Conservation (phyloP, 306 rosid species). For the Dalbergia cochinchinensis region DNA sequence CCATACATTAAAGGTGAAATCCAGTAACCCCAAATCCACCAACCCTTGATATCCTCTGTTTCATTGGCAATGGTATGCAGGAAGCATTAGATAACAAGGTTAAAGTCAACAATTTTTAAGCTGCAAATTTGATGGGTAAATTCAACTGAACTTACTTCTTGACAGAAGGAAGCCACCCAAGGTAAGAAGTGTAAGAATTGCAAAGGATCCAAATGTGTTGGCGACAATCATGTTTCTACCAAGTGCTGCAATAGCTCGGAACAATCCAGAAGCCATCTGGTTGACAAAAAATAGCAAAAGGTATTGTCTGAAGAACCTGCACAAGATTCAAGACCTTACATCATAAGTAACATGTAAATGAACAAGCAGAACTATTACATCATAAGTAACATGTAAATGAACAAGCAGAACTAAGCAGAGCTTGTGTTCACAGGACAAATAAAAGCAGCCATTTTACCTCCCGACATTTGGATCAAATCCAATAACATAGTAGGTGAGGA, state of each 20-base stretch:
- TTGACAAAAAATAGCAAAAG: slow-evolving; percentile 46
- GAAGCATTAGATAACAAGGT: not conserved
- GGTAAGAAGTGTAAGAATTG: slow-evolving; percentile 47
- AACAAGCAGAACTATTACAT: not conserved
- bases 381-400: slow-evolving; percentile 12
- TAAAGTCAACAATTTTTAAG: not conserved
- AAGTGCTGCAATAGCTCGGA: slow-evolving; percentile 54
- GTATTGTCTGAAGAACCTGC: slow-evolving; percentile 62
- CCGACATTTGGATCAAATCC: slow-evolving; percentile 62
- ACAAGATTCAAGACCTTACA: slow-evolving; percentile 6
- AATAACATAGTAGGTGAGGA: slow-evolving; percentile 59
- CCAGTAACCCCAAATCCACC: slow-evolving; percentile 64
- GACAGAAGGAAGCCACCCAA: slow-evolving; percentile 64
- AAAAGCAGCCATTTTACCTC: slow-evolving; percentile 47
- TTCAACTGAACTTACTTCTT: slow-evolving; percentile 44
- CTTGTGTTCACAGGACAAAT: not conserved
- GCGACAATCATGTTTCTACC: slow-evolving; percentile 64
- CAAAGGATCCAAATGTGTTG: slow-evolving; percentile 59
- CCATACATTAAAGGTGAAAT: slow-evolving; percentile 55
- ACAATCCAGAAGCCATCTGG: slow-evolving; percentile 63
- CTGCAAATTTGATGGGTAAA: not conserved
- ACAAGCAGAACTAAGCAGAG: not conserved
- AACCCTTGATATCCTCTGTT: slow-evolving; percentile 54
- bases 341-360: slow-evolving; percentile 18
- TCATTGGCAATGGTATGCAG: not conserved